Conservation (phyloP, 169 alveolate species). For the Plasmodium inui region DNA sequence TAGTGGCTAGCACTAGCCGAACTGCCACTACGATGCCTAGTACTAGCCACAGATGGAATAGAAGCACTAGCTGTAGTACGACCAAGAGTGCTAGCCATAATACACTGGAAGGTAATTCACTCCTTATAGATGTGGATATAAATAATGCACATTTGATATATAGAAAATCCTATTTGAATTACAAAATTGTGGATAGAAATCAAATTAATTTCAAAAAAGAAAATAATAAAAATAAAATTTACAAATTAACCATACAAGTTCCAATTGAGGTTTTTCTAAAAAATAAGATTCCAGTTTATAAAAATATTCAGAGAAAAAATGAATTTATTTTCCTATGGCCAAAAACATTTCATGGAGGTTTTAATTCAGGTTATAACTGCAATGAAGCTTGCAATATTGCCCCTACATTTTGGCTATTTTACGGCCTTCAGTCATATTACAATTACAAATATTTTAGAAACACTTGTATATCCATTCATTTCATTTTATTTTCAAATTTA, state of each 20-base stretch:
- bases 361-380: constrained; percentile 94
- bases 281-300: constrained; percentile 88
- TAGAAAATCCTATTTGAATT: constrained; percentile 25
- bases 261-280: constrained; percentile 89
- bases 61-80: not conserved
- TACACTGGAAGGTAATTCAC: not conserved
- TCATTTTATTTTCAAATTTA: constrained; percentile 77
- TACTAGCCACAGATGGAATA: not conserved
- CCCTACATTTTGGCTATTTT: constrained; percentile 90
- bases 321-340: constrained; percentile 94
- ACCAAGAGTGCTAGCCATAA: not conserved
- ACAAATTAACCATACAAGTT: constrained; percentile 88
- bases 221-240: constrained; percentile 84
- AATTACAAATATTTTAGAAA: constrained; percentile 82
- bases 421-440: constrained; percentile 83
- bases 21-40: not conserved
- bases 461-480: constrained; percentile 85
- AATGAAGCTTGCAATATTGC: constrained; percentile 97
- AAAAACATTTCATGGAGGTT: constrained; percentile 94
- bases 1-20: constrained; percentile 2
- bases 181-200: constrained; percentile 52
- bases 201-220: constrained; percentile 55
- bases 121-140: constrained; percentile 15
- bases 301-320: constrained; percentile 89
- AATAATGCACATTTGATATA: constrained; percentile 36